Base-by-base conservation (phyloP, 2,329 filamentous ascomycete genomes). In the Verruconis gallopava region DNA sequence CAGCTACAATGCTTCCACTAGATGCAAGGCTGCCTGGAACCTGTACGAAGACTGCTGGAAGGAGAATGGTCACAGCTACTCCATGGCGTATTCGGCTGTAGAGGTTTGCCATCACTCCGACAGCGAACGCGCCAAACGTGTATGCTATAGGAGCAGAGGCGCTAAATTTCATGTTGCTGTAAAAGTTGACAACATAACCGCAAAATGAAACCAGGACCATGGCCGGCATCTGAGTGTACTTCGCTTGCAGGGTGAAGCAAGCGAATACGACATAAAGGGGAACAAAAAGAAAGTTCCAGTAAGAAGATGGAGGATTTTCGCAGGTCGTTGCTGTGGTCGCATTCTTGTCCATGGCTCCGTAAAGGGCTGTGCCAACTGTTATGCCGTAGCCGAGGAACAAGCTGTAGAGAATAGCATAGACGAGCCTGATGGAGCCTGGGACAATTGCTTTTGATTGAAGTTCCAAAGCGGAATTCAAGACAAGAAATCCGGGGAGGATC, bases 1-100 rank as follows among this genome's bases (percentile, higher is more conserved):
- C 74, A 1, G 66, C 63, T 2, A 79, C 66, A 14, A 79, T 53
- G 11, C 64, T 69, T 1, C 75, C 75, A 40, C 64, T 68, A 1
- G 75, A 73, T 2, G 73, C 71, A 2, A 79, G 60, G 1, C 74
- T 74, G 2, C 67, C 72, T 0, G 75, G 75, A 0, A 79, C 74
- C 45, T 77, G 72, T 2, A 77, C 72, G 48, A 93, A 93, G 48
- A 94, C 93, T 4, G 81, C 86, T 0, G 86, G 86, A 5, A 94
- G 64, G 69, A 94, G 84, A 2, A 83, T 81, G 0, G 85, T 84
- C 0, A 85, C 85, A 0, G 86, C 86, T 2, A 93, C 73, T 1
- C 81, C 82, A 55, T 88, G 85, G 11, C 80, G 74, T n/a, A 78
- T 60, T 2, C 84, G 73, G 12, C 79, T 80, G 62, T 91, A 89